These are phyloP conservation scores for Loxodes magnus DNA, from an alignment of 73 alveolate species.

Conservation along the genomic window DNA sequence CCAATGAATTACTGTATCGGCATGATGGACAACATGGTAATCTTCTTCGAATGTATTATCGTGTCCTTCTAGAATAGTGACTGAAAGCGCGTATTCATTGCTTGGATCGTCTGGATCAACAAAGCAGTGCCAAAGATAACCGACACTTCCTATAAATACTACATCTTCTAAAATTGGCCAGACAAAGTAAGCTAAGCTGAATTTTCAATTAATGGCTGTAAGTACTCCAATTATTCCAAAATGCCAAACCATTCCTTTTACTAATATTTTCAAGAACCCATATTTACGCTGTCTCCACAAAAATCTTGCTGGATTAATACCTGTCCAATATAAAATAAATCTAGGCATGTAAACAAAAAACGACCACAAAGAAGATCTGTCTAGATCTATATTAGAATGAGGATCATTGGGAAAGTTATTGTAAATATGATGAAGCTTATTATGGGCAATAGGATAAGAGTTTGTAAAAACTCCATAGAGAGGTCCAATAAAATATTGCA, in stretches of 20 bases:
- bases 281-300: constrained; percentile 1
- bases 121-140: constrained; percentile 10
- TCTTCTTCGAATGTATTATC: constrained; percentile 5
- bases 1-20: constrained; percentile 8
- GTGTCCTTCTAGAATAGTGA: constrained; percentile 2
- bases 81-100: constrained; percentile 1
- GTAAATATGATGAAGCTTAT: constrained; percentile 6
- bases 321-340: constrained; percentile 1
- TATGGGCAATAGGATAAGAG: constrained; percentile 6
- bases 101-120: constrained; percentile 6
- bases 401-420: neutral
- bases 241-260: neutral
- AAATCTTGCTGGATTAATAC: neutral
- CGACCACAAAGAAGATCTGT: neutral
- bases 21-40: constrained; percentile 13
- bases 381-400: constrained; percentile 1
- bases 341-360: constrained; percentile 7
- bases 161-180: constrained; percentile 9
- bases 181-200: neutral
- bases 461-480: constrained; percentile 8
- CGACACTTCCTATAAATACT: neutral
- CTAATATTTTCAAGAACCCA: neutral
- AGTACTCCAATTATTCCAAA: neutral
- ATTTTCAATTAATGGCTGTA: neutral
- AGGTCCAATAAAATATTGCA: constrained; percentile 5